Conservation (phyloP, 495 filamentous ascomycete species). For the Lasiosphaeria miniovina region DNA sequence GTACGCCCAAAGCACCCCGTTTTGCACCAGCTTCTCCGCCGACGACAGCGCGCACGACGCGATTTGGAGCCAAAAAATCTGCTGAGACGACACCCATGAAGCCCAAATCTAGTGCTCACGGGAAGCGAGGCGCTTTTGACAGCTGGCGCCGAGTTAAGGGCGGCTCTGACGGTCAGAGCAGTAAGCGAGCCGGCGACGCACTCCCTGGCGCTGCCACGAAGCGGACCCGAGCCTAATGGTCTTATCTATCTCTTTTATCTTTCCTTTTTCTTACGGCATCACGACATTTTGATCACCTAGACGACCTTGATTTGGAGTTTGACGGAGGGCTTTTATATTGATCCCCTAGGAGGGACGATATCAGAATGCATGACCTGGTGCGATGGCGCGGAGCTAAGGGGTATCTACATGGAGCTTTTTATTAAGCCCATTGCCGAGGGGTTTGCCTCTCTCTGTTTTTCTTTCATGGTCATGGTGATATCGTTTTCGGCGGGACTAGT, state of each 20-base stretch:
- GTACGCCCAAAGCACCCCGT: slow-evolving; percentile 50
- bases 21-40: slow-evolving; percentile 57
- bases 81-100: slow-evolving; percentile 29
- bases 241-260: neutral
- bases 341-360: slow-evolving; percentile 7
- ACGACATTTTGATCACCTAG: slow-evolving; percentile 1
- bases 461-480: slow-evolving; percentile 4
- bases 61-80: slow-evolving; percentile 36
- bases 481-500: neutral
- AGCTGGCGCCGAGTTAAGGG: slow-evolving; percentile 62
- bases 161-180: slow-evolving; percentile 24
- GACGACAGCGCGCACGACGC: slow-evolving; percentile 50
- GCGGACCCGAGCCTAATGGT: slow-evolving; percentile 36
- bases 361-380: slow-evolving; percentile 4
- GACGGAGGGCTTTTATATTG: neutral
- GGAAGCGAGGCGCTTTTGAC: slow-evolving; percentile 62
- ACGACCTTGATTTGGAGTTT: neutral
- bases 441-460: slow-evolving; percentile 9
- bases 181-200: slow-evolving; percentile 47
- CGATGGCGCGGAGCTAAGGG: neutral
- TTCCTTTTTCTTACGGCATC: neutral
- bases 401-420: neutral
- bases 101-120: slow-evolving; percentile 20
- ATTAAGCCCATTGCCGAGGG: slow-evolving; percentile 1
- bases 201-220: slow-evolving; percentile 32